Evolutionary conservation across 352 stramenopile genomes (phyloP).

Genomic region (Phytophthora gonapodyides): DNA sequence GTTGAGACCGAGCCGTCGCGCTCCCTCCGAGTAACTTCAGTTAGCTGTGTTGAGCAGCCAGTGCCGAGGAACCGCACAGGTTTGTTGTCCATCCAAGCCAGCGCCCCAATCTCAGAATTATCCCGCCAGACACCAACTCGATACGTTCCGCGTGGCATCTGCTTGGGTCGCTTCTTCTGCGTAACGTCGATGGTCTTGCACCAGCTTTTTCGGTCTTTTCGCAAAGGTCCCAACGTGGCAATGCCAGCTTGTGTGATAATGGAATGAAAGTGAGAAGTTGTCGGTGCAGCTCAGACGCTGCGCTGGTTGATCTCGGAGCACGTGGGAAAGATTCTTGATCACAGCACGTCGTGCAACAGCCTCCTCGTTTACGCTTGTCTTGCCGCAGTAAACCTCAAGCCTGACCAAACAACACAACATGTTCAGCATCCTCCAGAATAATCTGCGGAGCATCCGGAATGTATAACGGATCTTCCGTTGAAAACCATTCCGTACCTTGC

Average conservation of each 20-base stretch:
- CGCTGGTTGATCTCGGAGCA: no score
- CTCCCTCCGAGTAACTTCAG: neutral
- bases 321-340: no score
- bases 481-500: neutral
- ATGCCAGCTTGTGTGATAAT: no score
- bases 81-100: constrained; percentile 8
- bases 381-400: no score
- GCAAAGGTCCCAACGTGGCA: constrained; percentile 16
- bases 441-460: no score
- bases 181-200: constrained; percentile 9
- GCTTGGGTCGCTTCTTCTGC: constrained; percentile 1
- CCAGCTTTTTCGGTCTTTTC: constrained; percentile 10
- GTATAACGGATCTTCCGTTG: no score
- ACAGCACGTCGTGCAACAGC: no score
- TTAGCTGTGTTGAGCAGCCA: constrained; percentile 5
- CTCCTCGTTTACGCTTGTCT: no score
- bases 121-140: neutral
- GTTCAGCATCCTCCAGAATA: no score
- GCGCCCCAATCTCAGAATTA: neutral
- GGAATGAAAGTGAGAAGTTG: no score
- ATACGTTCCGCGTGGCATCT: neutral
- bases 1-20: neutral
- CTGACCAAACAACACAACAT: no score
- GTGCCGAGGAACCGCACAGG: constrained; percentile 6
- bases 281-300: no score